Evolutionary conservation across 352 stramenopile genomes (phyloP), one percentile per base, ranked within the genome.

Genomic region (Phytophthora quininea): DNA sequence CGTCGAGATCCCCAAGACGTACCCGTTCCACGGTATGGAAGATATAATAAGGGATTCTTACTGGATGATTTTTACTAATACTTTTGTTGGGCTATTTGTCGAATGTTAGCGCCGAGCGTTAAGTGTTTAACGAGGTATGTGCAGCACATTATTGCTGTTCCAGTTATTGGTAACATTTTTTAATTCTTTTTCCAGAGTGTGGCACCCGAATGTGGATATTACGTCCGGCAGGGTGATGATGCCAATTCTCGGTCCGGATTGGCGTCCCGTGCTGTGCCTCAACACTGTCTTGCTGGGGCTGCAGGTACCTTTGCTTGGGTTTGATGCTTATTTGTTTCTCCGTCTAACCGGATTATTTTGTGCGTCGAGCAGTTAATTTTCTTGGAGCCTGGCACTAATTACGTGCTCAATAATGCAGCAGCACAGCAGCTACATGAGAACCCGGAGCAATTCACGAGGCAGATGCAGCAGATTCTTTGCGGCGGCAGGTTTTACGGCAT

Each of bases 1-100:
- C 54, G 84, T 96, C 14, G 82, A 94, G 54, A 96, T 96, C 56
- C 88, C 88, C 42, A 92, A 90, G 77, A 91, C 86, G 32, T 96
- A 96, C 67, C 88, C 88, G 0, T 96, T 96, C 60, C 84, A 94
- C 54, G 73, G 88, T 96, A 79, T 40, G 43, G 9, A 27, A 2
- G 48, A 54, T 54, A 15, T 32, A 29, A 30, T 54, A 31, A 48
- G 4, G 8, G 8, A 49, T 12, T 53, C 61, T 14, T 50, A 30
- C 43, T 64, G 4, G 62, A 38, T 54, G 5, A 35, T 54, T 33
- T 10, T 48, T 8, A 30, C 51, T 58, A 24, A 24, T 2, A 48
- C 32, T 58, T 24, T 58, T 47, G 19, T 67, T 42, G 12, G 64
- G 37, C n/a, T 55, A 29, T 14, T 33, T 11, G 60, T 42, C 31